Evolutionary conservation across 2,329 filamentous ascomycete genomes (phyloP).

Genomic region (Hymenoscyphus scutula): DNA sequence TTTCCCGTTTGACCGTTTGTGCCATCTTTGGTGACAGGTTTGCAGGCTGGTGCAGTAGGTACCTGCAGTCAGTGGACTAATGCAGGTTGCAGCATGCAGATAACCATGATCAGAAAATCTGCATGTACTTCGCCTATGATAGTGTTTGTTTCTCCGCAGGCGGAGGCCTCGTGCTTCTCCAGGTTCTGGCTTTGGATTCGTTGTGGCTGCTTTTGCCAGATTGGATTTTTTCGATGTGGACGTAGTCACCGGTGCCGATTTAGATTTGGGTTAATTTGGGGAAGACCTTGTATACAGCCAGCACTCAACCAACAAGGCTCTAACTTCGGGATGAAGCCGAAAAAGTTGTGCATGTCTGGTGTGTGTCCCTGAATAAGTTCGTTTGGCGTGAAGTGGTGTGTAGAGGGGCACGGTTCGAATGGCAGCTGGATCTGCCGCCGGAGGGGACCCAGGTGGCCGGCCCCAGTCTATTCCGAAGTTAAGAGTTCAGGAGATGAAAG

Average conservation of each 20-base stretch:
- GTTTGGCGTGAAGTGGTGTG: neutral
- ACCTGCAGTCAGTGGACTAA: neutral
- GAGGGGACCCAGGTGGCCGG: neutral
- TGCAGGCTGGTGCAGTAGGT: neutral
- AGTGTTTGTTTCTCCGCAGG: neutral
- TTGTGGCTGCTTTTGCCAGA: neutral
- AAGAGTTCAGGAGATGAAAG: neutral
- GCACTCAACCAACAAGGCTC: neutral
- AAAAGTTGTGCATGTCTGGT: neutral
- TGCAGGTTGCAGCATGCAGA: conserved; percentile 2
- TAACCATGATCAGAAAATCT: neutral
- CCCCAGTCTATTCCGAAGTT: neutral
- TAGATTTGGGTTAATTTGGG: no score
- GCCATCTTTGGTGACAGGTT: neutral
- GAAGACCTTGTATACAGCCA: no score
- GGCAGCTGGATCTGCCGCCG: conserved; percentile 1
- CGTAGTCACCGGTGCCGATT: neutral
- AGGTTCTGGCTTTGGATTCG: neutral
- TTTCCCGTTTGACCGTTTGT: neutral
- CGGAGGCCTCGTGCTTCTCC: conserved; percentile 2
- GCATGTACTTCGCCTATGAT: neutral
- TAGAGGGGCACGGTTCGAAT: neutral
- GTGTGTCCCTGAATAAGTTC: neutral
- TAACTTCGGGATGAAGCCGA: neutral
- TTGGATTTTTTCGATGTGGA: neutral